Conservation (phyloP, 139 green algal genomes). For the Coccomyxa sp. region DNA sequence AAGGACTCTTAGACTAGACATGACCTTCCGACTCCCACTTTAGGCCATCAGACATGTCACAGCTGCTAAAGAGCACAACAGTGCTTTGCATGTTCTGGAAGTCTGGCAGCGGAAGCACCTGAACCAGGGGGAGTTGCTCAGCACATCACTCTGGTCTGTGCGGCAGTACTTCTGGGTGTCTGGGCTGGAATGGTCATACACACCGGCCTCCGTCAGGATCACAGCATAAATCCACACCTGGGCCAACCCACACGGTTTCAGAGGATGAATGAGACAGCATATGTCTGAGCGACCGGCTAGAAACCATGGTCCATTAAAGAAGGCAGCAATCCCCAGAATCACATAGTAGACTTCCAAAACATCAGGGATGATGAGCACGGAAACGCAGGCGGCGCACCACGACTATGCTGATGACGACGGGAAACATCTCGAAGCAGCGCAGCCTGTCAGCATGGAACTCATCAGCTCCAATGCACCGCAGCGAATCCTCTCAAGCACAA, state of each 20-base stretch:
- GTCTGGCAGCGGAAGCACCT: slow-evolving; percentile 3
- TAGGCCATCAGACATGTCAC: neutral
- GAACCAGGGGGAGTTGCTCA: slow-evolving; percentile 50
- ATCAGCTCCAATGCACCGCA: neutral
- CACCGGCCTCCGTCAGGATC: slow-evolving; percentile 42
- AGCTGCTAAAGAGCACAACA: neutral
- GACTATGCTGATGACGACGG: slow-evolving; percentile 33
- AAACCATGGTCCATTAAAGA: neutral
- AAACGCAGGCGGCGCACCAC: neutral
- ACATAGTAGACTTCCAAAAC: no score
- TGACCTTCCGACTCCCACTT: neutral
- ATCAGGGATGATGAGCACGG: neutral
- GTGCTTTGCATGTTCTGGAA: neutral
- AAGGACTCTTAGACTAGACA: neutral
- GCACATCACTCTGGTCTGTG: slow-evolving; percentile 34
- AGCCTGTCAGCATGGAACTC: slow-evolving; percentile 15
- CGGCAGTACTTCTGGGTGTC: slow-evolving; percentile 22
- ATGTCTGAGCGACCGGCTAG: neutral
- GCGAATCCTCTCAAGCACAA: neutral
- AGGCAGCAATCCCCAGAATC: neutral
- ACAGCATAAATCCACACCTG: slow-evolving; percentile 22
- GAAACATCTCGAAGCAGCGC: slow-evolving; percentile 47
- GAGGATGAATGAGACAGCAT: no score
- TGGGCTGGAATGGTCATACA: slow-evolving; percentile 31
- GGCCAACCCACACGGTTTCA: neutral